These are phyloP conservation scores for Rauvolfia tetraphylla DNA, from an alignment of 257 asterid species.

Conservation along the genomic window DNA sequence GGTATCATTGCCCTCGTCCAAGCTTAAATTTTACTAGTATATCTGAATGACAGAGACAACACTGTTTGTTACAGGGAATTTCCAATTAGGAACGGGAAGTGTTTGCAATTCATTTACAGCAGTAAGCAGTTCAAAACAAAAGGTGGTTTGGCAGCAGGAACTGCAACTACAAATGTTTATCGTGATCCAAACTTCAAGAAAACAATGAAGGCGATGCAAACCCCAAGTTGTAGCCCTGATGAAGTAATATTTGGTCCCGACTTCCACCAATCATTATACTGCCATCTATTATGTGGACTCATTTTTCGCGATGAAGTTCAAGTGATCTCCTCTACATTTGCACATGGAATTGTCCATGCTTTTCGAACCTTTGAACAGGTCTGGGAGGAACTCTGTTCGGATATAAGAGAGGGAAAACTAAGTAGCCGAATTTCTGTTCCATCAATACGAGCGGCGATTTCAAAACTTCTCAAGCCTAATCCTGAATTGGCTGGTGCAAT, in stretches of 20 bases:
- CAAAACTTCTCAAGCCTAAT: conserved; percentile 57
- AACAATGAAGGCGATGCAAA: conserved; percentile 81
- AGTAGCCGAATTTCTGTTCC: conserved; percentile 61
- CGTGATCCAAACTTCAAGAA: conserved; percentile 62
- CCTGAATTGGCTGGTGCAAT: conserved; percentile 60
- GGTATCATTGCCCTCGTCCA: neutral
- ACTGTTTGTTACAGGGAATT: conserved; percentile 52
- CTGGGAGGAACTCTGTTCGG: conserved; percentile 70
- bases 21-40: neutral
- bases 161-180: conserved; percentile 91
- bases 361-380: conserved; percentile 70
- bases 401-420: conserved; percentile 68
- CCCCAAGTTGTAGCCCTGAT: conserved; percentile 86
- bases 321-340: conserved; percentile 82
- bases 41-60: neutral
- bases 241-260: conserved; percentile 94
- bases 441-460: conserved; percentile 56
- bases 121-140: conserved; percentile 91
- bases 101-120: conserved; percentile 80
- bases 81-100: conserved; percentile 70
- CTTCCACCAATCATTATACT: conserved; percentile 76
- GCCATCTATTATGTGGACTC: conserved; percentile 87
- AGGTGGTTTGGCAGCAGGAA: conserved; percentile 92
- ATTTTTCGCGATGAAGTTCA: conserved; percentile 62
- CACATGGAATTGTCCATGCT: conserved; percentile 86